Base-by-base conservation (phyloP, 441 rosid species). In the Mallotus repandus region DNA sequence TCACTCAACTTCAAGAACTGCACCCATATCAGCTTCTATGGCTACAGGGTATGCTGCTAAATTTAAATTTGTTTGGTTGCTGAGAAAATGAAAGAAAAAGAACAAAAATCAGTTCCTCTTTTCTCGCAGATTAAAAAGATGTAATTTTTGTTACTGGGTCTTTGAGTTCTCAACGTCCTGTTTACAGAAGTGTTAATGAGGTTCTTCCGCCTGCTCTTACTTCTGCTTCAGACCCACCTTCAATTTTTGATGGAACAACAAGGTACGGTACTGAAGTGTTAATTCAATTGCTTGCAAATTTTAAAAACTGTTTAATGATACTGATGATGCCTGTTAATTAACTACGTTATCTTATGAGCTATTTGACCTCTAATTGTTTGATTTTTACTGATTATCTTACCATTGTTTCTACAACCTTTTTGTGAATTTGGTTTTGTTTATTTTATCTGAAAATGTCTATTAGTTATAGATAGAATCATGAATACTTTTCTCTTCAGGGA, bases 231-330 rank as follows among this genome's bases (percentile, higher is more conserved):
- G 86, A 89, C 38, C 89, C 86, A 67, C 82, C 91, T 71, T 84
- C 88, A 70, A 15, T 90, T 15, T 92, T 90, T 64, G 89, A 92
- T 79, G 97, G 94, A 78, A 76, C 91, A 13, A 83, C 97, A 46
- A 92, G 97, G 95, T 88, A n/a, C n/a, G n/a, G 41, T 62, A 38
- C 16, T 18, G 11, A 4, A 53, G 1, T 14, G 6, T 53, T 15
- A 14, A 18, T 6, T 53, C 19, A 15, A 25, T 25, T 25, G 29
- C 29, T 25, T 25, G 29, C 29, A 25, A 25, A 25, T 25, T 25
- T 25, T n/a, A 25, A 25, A 25, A 25, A 25, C 29, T 25, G 29
- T 25, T 25, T 9, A 6, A 3, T 16, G 11, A 14, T 53, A n/a
- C 4, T 25, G 2, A 25, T 25, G 29, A 25, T 25, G 29, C 29